Evolutionary conservation across 2,329 filamentous ascomycete species (phyloP).

Genomic region (Fusarium pseudograminearum): DNA sequence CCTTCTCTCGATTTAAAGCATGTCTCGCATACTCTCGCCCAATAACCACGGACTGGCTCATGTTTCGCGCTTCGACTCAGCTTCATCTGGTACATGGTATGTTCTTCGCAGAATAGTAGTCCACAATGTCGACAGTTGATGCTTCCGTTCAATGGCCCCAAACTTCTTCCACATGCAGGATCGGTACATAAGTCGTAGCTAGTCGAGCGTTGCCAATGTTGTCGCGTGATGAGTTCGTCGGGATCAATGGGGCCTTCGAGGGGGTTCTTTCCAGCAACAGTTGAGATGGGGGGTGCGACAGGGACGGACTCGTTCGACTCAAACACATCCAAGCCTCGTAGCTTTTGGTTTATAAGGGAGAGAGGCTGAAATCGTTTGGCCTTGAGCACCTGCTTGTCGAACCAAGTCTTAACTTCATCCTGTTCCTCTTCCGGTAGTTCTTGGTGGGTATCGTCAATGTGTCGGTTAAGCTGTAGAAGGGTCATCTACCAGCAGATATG

Average conservation of each 20-base stretch:
- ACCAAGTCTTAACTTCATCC: slow-evolving; percentile 97
- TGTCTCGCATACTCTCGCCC: slow-evolving; percentile 98
- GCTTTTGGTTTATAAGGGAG: slow-evolving; percentile 90
- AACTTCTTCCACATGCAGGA: slow-evolving; percentile 81
- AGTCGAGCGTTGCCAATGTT: slow-evolving; percentile 87
- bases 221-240: slow-evolving; percentile 87
- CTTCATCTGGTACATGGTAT: slow-evolving; percentile 99
- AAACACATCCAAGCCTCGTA: slow-evolving; percentile 92
- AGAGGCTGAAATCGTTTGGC: slow-evolving; percentile 94
- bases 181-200: slow-evolving; percentile 87
- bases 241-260: slow-evolving; percentile 72
- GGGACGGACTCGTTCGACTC: slow-evolving; percentile 83
- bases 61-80: slow-evolving; percentile 88
- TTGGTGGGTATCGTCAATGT: slow-evolving; percentile 88
- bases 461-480: slow-evolving; percentile 87
- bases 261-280: slow-evolving; percentile 54
- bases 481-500: slow-evolving; percentile 72
- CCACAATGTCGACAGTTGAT: slow-evolving; percentile 96
- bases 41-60: slow-evolving; percentile 89
- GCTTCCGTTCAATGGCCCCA: slow-evolving; percentile 83
- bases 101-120: slow-evolving; percentile 92
- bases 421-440: slow-evolving; percentile 90
- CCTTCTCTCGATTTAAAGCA: slow-evolving; percentile 97
- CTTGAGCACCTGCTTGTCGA: slow-evolving; percentile 92
- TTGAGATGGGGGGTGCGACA: slow-evolving; percentile 44